Percentiles rank a stretch among this genome's conserved stretches.
Evolutionary conservation across 768 basidiomycete genomes (phyloP).

Genomic region (Boletus patriciae): DNA sequence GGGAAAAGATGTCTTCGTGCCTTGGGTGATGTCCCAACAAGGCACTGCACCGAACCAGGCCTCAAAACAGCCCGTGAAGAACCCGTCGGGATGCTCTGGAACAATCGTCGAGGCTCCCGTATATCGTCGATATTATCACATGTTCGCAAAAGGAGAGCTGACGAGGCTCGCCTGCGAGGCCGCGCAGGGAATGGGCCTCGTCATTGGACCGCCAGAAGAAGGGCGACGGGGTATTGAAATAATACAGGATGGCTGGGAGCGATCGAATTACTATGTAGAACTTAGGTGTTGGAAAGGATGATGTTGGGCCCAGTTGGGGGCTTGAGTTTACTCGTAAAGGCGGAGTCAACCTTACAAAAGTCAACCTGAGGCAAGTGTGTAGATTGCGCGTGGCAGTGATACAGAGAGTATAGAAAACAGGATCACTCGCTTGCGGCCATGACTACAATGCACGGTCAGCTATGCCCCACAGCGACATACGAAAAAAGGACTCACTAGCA

Average conservation of each 20-base stretch:
- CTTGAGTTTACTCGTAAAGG: constrained; percentile 4
- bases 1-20: constrained; percentile 86
- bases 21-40: constrained; percentile 68
- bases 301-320: constrained; percentile 13
- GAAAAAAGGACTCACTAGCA: constrained; percentile 68
- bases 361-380: constrained; percentile 15
- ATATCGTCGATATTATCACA: constrained; percentile 93
- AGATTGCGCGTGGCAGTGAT: constrained; percentile 28
- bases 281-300: constrained; percentile 57
- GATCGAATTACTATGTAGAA: constrained; percentile 87
- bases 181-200: constrained; percentile 54
- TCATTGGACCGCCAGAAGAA: constrained; percentile 42
- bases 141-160: constrained; percentile 87
- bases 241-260: constrained; percentile 77
- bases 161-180: constrained; percentile 59
- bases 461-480: not conserved
- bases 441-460: constrained; percentile 47
- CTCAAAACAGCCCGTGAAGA: constrained; percentile 5
- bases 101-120: constrained; percentile 34
- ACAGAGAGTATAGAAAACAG: constrained; percentile 34
- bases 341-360: not conserved
- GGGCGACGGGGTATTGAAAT: constrained; percentile 57
- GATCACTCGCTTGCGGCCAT: constrained; percentile 90
- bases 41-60: constrained; percentile 19
- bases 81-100: not conserved